A percentile compares a stretch with the other conserved stretches of the same genome.
Evolutionary conservation across 2,329 filamentous ascomycete genomes (phyloP).

Genomic region (Thielaviopsis ethacetica): DNA sequence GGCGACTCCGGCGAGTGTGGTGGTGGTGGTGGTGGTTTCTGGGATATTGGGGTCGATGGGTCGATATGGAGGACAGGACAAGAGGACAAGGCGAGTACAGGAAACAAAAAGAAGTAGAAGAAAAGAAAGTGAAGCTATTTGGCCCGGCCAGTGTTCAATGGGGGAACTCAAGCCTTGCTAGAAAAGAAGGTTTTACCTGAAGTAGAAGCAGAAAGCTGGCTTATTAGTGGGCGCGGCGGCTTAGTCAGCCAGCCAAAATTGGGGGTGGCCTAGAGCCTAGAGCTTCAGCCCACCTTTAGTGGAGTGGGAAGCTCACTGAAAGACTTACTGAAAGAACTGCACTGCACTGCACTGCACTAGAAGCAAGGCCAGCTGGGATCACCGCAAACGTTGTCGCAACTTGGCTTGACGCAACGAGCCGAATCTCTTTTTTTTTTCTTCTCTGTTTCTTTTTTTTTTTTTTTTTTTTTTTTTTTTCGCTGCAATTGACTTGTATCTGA

Average conservation of each 20-base stretch:
- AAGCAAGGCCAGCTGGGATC: neutral
- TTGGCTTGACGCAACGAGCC: neutral
- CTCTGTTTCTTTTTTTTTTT: neutral
- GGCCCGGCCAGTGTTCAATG: neutral
- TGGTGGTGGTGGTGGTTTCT: neutral
- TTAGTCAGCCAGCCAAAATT: constrained; percentile 3
- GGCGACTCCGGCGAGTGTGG: neutral
- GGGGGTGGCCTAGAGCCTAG: neutral
- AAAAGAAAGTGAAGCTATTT: neutral
- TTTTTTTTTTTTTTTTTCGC: neutral
- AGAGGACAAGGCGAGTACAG: neutral
- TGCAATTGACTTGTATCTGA: neutral
- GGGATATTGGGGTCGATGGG: neutral
- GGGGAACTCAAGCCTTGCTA: neutral
- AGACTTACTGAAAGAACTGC: neutral
- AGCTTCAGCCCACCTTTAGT: neutral
- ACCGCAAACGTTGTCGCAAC: neutral
- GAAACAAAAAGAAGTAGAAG: neutral
- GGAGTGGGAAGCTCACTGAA: neutral
- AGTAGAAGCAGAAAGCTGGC: constrained; percentile 9
- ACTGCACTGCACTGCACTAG: neutral
- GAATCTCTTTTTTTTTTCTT: neutral
- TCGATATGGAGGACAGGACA: neutral
- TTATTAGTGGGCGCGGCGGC: constrained; percentile 7
- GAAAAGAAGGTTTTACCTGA: neutral